These are phyloP conservation scores for Pistacia vera DNA, from an alignment of 345 rosid species.

Conservation along the genomic window DNA sequence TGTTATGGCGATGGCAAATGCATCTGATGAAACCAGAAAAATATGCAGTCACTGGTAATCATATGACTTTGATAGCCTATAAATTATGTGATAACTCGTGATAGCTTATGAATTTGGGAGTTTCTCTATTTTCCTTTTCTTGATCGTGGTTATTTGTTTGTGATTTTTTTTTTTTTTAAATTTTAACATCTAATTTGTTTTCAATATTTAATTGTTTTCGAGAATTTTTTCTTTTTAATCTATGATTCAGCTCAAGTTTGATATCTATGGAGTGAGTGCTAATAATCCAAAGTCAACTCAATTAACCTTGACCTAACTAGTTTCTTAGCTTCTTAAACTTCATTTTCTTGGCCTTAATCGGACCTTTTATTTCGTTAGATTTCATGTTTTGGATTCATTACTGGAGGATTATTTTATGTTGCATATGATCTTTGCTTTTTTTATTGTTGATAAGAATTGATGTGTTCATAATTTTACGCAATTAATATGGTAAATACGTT, in stretches of 20 bases:
- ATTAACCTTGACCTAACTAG: not conserved
- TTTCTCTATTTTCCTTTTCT: not conserved
- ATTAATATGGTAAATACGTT: no score
- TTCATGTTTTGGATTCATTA: not conserved
- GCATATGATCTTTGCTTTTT: not conserved
- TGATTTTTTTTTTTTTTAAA: no score
- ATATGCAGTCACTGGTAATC: conserved; percentile 86
- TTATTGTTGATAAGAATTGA: not conserved
- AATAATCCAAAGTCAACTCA: conserved; percentile 14
- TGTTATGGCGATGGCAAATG: conserved; percentile 52
- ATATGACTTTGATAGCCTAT: not conserved
- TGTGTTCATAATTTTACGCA: not conserved
- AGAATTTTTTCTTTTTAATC: not conserved
- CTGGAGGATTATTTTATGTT: not conserved
- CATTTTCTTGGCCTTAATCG: no score
- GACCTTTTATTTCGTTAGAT: not conserved
- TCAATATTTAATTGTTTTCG: not conserved
- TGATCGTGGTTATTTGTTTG: not conserved
- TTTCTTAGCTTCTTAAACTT: not conserved
- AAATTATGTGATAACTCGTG: conserved; percentile 1
- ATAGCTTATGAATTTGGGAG: not conserved
- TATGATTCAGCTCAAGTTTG: not conserved
- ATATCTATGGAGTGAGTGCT: not conserved
- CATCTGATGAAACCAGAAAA: conserved; percentile 62
- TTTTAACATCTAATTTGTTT: not conserved